Percentiles rank a stretch among this genome's conserved stretches.
These are phyloP conservation scores for Nicotiana obtusifolia DNA, from an alignment of 257 asterid species.

Conservation along the genomic window DNA sequence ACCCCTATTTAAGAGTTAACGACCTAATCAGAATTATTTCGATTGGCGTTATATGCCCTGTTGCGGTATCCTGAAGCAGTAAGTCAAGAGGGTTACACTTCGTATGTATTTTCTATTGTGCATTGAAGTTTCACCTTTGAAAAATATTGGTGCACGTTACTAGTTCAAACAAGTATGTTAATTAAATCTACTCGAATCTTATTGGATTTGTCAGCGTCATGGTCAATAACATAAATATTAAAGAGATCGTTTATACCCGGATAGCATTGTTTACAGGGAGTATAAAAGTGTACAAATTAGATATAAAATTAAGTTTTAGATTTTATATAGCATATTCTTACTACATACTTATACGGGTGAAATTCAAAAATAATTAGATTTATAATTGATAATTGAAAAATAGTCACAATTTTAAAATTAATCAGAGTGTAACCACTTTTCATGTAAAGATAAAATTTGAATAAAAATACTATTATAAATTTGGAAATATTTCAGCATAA, in stretches of 20 bases:
- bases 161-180: neutral
- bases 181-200: neutral
- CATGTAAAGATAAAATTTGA: too few species aligned
- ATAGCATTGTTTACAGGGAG: neutral
- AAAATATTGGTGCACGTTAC: neutral
- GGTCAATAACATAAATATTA: neutral
- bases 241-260: neutral
- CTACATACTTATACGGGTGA: neutral
- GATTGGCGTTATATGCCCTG: too few species aligned
- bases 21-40: too few species aligned
- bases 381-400: too few species aligned
- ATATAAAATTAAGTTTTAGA: neutral
- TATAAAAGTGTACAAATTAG: neutral
- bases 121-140: neutral
- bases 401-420: too few species aligned
- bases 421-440: too few species aligned
- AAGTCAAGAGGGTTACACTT: neutral
- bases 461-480: too few species aligned
- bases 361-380: too few species aligned
- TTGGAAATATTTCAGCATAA: too few species aligned
- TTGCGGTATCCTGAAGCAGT: too few species aligned
- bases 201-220: neutral
- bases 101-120: neutral
- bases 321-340: neutral
- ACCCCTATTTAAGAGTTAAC: too few species aligned